Conservation (phyloP, 2,329 filamentous ascomycete species). For the Penicillium sp. region DNA sequence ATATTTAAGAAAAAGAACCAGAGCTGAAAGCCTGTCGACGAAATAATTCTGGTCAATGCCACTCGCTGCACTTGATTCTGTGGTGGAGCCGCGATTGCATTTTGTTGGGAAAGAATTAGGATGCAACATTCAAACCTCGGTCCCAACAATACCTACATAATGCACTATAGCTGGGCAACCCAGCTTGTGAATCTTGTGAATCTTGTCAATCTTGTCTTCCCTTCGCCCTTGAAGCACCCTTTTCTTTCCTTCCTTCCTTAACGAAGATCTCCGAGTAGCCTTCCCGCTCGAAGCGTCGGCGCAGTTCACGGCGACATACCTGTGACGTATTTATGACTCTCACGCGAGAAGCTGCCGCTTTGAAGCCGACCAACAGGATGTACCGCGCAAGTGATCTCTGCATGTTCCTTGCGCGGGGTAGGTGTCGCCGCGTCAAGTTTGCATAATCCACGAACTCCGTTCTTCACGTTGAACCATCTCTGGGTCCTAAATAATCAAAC, state of each 20-base stretch:
- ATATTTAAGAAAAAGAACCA: background rate
- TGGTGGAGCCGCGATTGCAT: conserved; percentile 23
- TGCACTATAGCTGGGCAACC: conserved; percentile 1
- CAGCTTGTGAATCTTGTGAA: conserved; percentile 15
- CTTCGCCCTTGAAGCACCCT: background rate
- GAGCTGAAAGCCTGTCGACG: background rate
- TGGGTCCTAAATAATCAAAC: background rate
- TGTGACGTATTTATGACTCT: conserved; percentile 12
- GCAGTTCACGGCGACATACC: background rate
- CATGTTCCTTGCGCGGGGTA: background rate
- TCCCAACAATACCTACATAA: conserved; percentile 17
- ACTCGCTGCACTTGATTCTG: conserved; percentile 4
- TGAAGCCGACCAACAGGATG: background rate
- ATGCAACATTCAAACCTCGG: conserved; percentile 19
- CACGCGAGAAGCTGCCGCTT: conserved; percentile 15
- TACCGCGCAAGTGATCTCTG: background rate
- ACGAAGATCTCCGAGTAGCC: background rate
- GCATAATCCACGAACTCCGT: background rate
- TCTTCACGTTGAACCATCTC: background rate
- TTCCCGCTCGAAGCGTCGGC: background rate
- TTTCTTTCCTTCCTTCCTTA: background rate
- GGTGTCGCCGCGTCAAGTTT: background rate
- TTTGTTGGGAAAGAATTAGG: conserved; percentile 19
- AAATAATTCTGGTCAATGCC: conserved; percentile 7
- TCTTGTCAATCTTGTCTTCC: background rate